phyloP scores from a whole-genome alignment of 345 rosid genomes.

The Gossypium bickii region DNA sequence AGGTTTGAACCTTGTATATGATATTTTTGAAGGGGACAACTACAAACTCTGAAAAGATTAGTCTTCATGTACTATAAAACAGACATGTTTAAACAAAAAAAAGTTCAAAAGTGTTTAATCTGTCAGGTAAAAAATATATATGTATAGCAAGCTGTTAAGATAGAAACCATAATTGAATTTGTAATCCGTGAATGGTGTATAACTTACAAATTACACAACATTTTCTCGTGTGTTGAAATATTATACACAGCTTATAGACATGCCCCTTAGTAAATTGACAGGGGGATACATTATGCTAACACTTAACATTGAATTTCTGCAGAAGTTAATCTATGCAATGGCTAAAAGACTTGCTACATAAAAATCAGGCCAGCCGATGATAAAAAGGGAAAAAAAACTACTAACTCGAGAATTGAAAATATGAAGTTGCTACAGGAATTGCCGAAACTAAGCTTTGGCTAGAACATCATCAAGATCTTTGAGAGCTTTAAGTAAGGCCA shows the following conservation, averaged over 20 bases:
- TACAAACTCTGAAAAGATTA: no score
- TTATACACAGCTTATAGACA: slow-evolving; percentile 23
- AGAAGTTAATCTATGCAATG: neutral
- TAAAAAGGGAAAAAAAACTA: neutral
- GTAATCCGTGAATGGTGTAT: neutral
- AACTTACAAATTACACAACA: neutral
- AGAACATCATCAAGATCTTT: neutral
- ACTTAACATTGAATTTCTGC: neutral
- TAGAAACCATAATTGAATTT: neutral
- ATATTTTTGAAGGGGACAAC: no score
- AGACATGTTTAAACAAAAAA: no score
- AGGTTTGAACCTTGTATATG: no score
- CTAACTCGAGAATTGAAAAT: neutral
- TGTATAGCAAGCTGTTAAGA: neutral
- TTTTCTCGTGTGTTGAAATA: slow-evolving; percentile 1
- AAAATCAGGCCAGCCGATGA: slow-evolving; percentile 5
- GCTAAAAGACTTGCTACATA: neutral
- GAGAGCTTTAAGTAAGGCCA: slow-evolving; percentile 9
- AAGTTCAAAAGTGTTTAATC: no score
- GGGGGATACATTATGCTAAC: slow-evolving; percentile 12
- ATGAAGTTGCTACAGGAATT: neutral
- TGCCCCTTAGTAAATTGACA: neutral
- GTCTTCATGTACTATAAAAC: no score
- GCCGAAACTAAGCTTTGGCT: neutral
- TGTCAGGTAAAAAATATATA: neutral